Percentiles rank a stretch among this genome's conserved stretches.
Evolutionary conservation across 2,329 filamentous ascomycete species (phyloP).

Genomic region (Scedosporium dehoogii): DNA sequence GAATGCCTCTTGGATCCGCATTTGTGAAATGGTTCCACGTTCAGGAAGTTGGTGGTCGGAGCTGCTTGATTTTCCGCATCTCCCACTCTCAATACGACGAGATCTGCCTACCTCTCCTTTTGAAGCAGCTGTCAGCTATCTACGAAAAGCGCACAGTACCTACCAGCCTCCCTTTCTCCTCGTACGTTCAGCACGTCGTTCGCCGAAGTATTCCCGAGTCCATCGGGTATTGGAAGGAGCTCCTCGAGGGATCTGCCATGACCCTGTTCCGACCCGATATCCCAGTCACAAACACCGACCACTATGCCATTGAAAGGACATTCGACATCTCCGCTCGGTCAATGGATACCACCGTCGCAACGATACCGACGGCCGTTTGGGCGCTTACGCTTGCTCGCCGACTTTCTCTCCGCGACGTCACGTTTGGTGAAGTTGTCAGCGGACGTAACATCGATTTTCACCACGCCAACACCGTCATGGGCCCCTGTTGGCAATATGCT

Average conservation of each 20-base stretch:
- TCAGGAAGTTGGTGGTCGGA: constrained; percentile 20
- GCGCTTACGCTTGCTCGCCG: constrained; percentile 50
- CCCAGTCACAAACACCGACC: constrained; percentile 24
- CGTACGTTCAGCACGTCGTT: constrained; percentile 33
- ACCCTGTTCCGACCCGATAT: constrained; percentile 28
- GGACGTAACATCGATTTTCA: constrained; percentile 49
- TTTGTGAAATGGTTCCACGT: constrained; percentile 52
- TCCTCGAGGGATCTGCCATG: constrained; percentile 46
- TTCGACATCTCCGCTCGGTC: constrained; percentile 36
- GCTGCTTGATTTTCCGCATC: constrained; percentile 47
- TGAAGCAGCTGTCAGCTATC: constrained; percentile 48
- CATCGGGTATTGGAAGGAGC: constrained; percentile 49
- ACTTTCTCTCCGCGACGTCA: constrained; percentile 42
- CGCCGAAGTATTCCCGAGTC: constrained; percentile 33
- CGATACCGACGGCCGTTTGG: constrained; percentile 59
- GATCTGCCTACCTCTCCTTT: constrained; percentile 52
- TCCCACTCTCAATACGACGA: constrained; percentile 64
- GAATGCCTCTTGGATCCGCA: constrained; percentile 46
- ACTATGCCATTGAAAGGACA: constrained; percentile 31
- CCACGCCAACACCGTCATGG: constrained; percentile 37
- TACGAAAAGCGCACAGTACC: constrained; percentile 21
- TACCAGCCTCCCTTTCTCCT: constrained; percentile 31
- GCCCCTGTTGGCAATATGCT: constrained; percentile 59
- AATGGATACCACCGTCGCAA: constrained; percentile 51
- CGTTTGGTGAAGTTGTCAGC: constrained; percentile 57